These are phyloP conservation scores for Ophidiomyces ophidiicola DNA, from an alignment of 2,329 filamentous ascomycete genomes.

Conservation along the genomic window DNA sequence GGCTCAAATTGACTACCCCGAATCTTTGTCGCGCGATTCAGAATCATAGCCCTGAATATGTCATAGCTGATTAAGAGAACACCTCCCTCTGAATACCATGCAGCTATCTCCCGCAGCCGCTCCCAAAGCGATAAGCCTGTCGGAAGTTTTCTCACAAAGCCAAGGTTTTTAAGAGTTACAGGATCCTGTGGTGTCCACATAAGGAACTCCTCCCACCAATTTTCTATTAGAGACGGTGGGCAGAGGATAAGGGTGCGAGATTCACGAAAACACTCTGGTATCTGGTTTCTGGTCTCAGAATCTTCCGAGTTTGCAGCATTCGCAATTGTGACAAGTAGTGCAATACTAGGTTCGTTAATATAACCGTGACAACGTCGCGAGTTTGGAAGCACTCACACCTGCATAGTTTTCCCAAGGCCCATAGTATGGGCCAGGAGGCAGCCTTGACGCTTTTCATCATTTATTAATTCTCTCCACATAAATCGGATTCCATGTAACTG, in stretches of 20 bases:
- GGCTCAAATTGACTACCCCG: conserved; percentile 22
- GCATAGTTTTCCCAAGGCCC: conserved; percentile 88
- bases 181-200: conserved; percentile 50
- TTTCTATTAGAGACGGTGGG: conserved; percentile 61
- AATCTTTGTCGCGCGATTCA: conserved; percentile 24
- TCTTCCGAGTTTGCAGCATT: conserved; percentile 52
- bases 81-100: conserved; percentile 56
- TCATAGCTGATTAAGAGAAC: conserved; percentile 65
- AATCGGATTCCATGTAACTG: conserved; percentile 74
- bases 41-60: conserved; percentile 46
- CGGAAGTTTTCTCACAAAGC: conserved; percentile 46
- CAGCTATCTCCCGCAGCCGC: conserved; percentile 38
- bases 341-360: conserved; percentile 42
- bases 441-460: conserved; percentile 51
- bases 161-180: conserved; percentile 35
- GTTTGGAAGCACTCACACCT: conserved; percentile 43
- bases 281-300: conserved; percentile 46
- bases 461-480: conserved; percentile 73
- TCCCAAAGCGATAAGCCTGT: conserved; percentile 24
- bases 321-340: conserved; percentile 62
- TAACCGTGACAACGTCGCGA: background rate
- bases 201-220: conserved; percentile 69
- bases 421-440: conserved; percentile 80
- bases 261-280: conserved; percentile 52
- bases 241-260: conserved; percentile 62